phyloP scores from a whole-genome alignment of 805 yeast species.

The Wickerhamomyces ciferrii region DNA sequence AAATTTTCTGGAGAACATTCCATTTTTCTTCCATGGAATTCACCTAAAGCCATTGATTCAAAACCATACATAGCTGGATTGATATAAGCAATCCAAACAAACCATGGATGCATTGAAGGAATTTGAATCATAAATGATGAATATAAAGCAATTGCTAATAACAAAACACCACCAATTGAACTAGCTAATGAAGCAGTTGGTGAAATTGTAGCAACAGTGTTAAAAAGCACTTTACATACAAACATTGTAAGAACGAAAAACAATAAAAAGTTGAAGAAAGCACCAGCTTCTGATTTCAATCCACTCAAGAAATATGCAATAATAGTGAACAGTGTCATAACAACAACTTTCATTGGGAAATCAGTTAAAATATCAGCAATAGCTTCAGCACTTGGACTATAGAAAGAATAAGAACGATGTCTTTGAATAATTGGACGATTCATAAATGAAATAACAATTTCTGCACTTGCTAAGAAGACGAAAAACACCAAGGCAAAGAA shows the following conservation, averaged over 20 bases:
- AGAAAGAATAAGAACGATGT: slow-evolving; percentile 65
- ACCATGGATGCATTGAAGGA: slow-evolving; percentile 64
- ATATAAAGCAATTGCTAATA: slow-evolving; percentile 47
- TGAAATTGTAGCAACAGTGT: slow-evolving; percentile 43
- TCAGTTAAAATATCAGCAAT: slow-evolving; percentile 54
- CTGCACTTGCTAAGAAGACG: slow-evolving; percentile 41
- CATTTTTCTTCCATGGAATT: slow-evolving; percentile 51
- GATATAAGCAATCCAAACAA: slow-evolving; percentile 54
- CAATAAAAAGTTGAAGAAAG: slow-evolving; percentile 36
- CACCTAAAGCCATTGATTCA: slow-evolving; percentile 60
- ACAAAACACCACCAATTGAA: slow-evolving; percentile 47
- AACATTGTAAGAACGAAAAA: slow-evolving; percentile 38
- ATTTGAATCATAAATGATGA: slow-evolving; percentile 60
- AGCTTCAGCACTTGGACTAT: slow-evolving; percentile 71
- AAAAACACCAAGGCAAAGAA: slow-evolving; percentile 59
- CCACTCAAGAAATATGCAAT: slow-evolving; percentile 52
- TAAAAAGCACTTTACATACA: slow-evolving; percentile 43
- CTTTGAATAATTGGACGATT: slow-evolving; percentile 57
- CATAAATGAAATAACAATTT: slow-evolving; percentile 36
- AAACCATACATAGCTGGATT: slow-evolving; percentile 53
- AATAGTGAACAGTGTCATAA: slow-evolving; percentile 38
- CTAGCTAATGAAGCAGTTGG: slow-evolving; percentile 50
- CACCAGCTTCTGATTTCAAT: slow-evolving; percentile 40
- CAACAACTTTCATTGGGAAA: slow-evolving; percentile 51
- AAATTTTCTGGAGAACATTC: slow-evolving; percentile 37